These are phyloP conservation scores for Candida suzukii DNA, from an alignment of 805 yeast genomes.

Conservation along the genomic window DNA sequence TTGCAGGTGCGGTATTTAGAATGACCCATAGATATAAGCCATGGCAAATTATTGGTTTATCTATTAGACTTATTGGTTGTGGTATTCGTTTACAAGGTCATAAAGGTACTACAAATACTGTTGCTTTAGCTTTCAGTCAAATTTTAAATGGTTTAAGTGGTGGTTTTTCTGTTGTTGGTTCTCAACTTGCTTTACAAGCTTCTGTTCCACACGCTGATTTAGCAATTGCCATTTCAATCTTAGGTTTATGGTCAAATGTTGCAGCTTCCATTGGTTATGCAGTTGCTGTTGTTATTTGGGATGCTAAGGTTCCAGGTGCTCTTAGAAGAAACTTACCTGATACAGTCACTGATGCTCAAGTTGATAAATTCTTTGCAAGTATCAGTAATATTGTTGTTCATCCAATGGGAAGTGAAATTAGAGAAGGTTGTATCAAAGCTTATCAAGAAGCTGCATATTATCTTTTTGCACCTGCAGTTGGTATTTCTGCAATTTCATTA, in stretches of 20 bases:
- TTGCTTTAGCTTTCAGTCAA: constrained; percentile 25
- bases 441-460: constrained; percentile 23
- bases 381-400: constrained; percentile 18
- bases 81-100: constrained; percentile 18
- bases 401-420: constrained; percentile 19
- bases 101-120: constrained; percentile 21
- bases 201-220: constrained; percentile 34
- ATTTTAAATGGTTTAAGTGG: constrained; percentile 29
- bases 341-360: constrained; percentile 12
- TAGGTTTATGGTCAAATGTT: constrained; percentile 24
- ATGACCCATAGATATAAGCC: constrained; percentile 29
- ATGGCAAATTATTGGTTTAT: constrained; percentile 27
- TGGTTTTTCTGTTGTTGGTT: constrained; percentile 27
- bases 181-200: constrained; percentile 31
- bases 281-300: constrained; percentile 30
- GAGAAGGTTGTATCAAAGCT: constrained; percentile 27
- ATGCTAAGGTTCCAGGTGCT: constrained; percentile 22
- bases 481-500: constrained; percentile 24
- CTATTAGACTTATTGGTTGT: constrained; percentile 27
- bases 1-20: constrained; percentile 29
- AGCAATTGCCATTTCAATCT: constrained; percentile 28
- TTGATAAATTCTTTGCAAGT: constrained; percentile 16
- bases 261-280: constrained; percentile 32
- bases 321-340: constrained; percentile 24
- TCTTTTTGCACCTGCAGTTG: constrained; percentile 23